phyloP scores from a whole-genome alignment of 1,284 basidiomycete genomes.

The Pseudozyma thailandica region DNA sequence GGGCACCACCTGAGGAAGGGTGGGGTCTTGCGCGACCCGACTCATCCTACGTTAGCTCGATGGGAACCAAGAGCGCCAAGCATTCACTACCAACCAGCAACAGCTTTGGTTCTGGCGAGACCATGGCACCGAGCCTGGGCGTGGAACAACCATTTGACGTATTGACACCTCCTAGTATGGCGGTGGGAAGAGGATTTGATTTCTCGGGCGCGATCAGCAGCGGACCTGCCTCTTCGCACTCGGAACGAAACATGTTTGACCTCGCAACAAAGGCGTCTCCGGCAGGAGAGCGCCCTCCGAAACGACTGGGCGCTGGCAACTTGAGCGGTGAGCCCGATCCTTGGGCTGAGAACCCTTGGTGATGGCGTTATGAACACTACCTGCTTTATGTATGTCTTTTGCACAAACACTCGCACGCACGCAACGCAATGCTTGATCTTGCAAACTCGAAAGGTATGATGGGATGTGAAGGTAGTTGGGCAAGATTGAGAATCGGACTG shows the following conservation, averaged over 20 bases:
- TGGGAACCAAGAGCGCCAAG: conserved; percentile 31
- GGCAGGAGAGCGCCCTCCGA: conserved; percentile 21
- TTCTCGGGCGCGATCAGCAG: conserved; percentile 20
- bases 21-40: conserved; percentile 28
- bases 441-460: not conserved
- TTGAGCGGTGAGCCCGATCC: conserved; percentile 28
- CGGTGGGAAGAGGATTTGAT: conserved; percentile 34
- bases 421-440: not conserved
- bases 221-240: conserved; percentile 9
- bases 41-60: conserved; percentile 29
- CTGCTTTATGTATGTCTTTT: not conserved
- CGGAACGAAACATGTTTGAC: conserved; percentile 21
- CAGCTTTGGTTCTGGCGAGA: conserved; percentile 7
- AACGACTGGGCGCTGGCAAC: conserved; percentile 13
- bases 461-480: not conserved
- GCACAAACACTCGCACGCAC: not conserved
- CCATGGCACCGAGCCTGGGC: conserved; percentile 13
- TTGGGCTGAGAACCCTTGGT: conserved; percentile 52
- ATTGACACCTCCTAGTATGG: conserved; percentile 27
- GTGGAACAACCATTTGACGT: conserved; percentile 14
- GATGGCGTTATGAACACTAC: not conserved
- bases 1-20: conserved; percentile 16
- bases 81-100: conserved; percentile 19
- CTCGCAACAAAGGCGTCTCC: conserved; percentile 16
- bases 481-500: not conserved